Percentiles rank a stretch among this genome's conserved stretches.
Conservation (phyloP, 2,329 filamentous ascomycete genomes). For the Beauveria pseudobassiana region DNA sequence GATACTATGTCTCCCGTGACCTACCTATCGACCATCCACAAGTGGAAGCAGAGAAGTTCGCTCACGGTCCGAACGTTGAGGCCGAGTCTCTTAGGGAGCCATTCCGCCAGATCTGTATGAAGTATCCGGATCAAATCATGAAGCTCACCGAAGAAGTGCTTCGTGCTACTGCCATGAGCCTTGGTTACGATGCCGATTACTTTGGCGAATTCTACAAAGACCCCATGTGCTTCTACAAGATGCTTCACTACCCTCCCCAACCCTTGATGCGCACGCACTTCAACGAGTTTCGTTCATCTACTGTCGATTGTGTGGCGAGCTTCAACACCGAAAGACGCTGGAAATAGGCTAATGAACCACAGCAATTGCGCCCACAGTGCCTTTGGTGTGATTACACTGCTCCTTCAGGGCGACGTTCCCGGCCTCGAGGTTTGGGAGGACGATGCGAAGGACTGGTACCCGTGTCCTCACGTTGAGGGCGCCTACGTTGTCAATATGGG, state of each 20-base stretch:
- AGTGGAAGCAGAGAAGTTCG: conserved; percentile 29
- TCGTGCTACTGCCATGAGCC: conserved; percentile 32
- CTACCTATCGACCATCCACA: conserved; percentile 33
- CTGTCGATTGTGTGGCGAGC: too few species aligned
- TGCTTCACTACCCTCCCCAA: conserved; percentile 43
- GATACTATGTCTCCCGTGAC: conserved; percentile 29
- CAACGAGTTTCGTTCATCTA: conserved; percentile 15
- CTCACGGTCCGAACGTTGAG: conserved; percentile 36
- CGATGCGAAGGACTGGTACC: conserved; percentile 36
- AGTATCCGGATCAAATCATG: conserved; percentile 33
- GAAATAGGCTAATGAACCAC: too few species aligned
- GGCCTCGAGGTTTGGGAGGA: conserved; percentile 30
- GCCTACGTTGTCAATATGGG: conserved; percentile 46
- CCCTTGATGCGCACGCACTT: conserved; percentile 18
- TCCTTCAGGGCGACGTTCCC: too few species aligned
- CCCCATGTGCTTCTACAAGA: conserved; percentile 26
- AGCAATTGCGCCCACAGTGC: too few species aligned
- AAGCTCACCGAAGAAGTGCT: conserved; percentile 33
- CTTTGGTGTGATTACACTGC: too few species aligned
- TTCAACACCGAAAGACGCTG: too few species aligned
- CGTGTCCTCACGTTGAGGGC: background rate
- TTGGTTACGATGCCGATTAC: conserved; percentile 32
- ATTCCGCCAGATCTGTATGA: conserved; percentile 31
- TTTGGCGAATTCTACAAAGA: conserved; percentile 37
- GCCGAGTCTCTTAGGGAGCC: conserved; percentile 27